Percentiles rank a stretch among this genome's conserved stretches.
Conservation (phyloP, 768 basidiomycete species). For the Phlebiopsis flavidoalba region DNA sequence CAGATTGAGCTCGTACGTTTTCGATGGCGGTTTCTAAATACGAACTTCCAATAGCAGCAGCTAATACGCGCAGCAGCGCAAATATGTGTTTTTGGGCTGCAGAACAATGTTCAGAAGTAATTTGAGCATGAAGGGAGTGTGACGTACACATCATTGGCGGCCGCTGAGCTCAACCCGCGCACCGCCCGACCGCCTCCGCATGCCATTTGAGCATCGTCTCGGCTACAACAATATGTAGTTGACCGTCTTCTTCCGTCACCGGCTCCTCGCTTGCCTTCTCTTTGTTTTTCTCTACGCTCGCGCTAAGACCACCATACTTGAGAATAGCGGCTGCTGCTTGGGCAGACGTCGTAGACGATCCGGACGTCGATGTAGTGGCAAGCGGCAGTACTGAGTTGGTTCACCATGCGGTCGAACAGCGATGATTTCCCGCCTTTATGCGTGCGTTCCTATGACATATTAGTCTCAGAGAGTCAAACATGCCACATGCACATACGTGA, state of each 20-base stretch:
- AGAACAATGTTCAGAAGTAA: background rate
- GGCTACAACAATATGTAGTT: slow-evolving; percentile 67
- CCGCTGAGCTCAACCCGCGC: slow-evolving; percentile 87
- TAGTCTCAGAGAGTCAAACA: background rate
- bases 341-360: slow-evolving; percentile 64
- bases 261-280: slow-evolving; percentile 57
- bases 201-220: slow-evolving; percentile 97
- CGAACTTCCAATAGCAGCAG: slow-evolving; percentile 75
- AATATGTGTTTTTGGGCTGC: slow-evolving; percentile 87
- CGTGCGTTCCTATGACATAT: slow-evolving; percentile 43
- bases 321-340: slow-evolving; percentile 86
- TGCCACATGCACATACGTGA: slow-evolving; percentile 53
- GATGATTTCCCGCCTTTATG: slow-evolving; percentile 65
- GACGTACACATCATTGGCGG: slow-evolving; percentile 71
- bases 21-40: slow-evolving; percentile 93
- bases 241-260: slow-evolving; percentile 75
- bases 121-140: background rate
- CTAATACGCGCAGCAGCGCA: slow-evolving; percentile 73
- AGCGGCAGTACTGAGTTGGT: slow-evolving; percentile 80
- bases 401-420: slow-evolving; percentile 89
- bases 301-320: slow-evolving; percentile 77
- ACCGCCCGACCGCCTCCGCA: slow-evolving; percentile 92
- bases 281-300: slow-evolving; percentile 10
- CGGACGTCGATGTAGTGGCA: slow-evolving; percentile 53
- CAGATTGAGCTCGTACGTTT: slow-evolving; percentile 54